A percentile compares a stretch with the other conserved stretches of the same genome.
Conservation (phyloP, 805 yeast species). For the Millerago galiae region DNA sequence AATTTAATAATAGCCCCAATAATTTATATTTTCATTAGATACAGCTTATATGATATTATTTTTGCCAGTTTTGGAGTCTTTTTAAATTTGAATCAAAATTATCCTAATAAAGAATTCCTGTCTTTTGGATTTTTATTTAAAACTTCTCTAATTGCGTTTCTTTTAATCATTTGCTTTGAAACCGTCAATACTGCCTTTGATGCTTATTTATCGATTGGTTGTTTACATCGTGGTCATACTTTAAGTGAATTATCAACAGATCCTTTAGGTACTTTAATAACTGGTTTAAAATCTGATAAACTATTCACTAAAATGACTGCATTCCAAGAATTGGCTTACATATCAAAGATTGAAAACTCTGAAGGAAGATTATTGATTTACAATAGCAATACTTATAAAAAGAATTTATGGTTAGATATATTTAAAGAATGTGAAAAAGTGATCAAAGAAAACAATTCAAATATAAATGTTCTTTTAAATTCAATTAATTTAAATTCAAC, state of each 20-base stretch:
- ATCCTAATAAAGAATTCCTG: slow-evolving; percentile 33
- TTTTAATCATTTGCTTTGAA: slow-evolving; percentile 45
- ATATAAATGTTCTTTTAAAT: slow-evolving; percentile 26
- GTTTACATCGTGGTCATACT: slow-evolving; percentile 59
- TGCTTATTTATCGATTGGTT: slow-evolving; percentile 66
- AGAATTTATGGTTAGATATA: slow-evolving; percentile 51
- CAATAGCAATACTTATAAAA: slow-evolving; percentile 38
- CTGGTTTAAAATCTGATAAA: slow-evolving; percentile 52
- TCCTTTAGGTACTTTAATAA: slow-evolving; percentile 56
- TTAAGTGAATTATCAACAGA: slow-evolving; percentile 52
- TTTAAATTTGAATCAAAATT: slow-evolving; percentile 32
- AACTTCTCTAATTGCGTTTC: slow-evolving; percentile 28
- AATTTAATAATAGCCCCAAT: slow-evolving; percentile 20
- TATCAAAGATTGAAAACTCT: slow-evolving; percentile 43
- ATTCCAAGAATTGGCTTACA: slow-evolving; percentile 66
- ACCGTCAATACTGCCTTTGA: slow-evolving; percentile 48
- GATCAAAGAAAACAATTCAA: slow-evolving; percentile 41
- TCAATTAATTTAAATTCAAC: background rate
- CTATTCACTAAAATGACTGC: slow-evolving; percentile 56
- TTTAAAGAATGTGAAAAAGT: slow-evolving; percentile 54
- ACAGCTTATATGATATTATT: slow-evolving; percentile 34
- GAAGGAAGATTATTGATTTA: slow-evolving; percentile 50
- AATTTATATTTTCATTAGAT: slow-evolving; percentile 35
- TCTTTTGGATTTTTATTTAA: slow-evolving; percentile 27
- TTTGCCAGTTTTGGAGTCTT: slow-evolving; percentile 26